phyloP scores from a whole-genome alignment of 345 rosid species.

The Ailanthus altissimus region DNA sequence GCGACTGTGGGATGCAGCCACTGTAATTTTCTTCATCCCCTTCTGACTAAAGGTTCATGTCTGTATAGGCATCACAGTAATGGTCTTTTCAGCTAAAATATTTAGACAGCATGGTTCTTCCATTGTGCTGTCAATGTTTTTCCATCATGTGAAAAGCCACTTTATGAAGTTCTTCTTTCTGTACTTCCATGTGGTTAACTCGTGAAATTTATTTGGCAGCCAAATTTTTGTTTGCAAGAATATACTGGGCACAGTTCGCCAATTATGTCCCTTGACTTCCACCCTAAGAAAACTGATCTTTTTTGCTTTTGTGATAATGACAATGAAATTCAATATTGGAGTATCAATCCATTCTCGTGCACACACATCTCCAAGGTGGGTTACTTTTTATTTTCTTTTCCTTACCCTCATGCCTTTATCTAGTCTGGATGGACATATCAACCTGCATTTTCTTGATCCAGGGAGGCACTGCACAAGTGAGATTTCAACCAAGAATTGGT shows the following conservation, averaged over 20 bases:
- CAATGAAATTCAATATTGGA: conserved; percentile 58
- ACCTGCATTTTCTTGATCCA: conserved; percentile 21
- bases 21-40: conserved; percentile 34
- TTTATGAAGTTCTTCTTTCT: conserved; percentile 5
- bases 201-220: conserved; percentile 40
- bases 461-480: conserved; percentile 62
- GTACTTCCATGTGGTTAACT: conserved; percentile 10
- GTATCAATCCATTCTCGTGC: conserved; percentile 47
- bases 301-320: conserved; percentile 61
- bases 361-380: conserved; percentile 53
- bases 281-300: conserved; percentile 62
- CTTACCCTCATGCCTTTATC: neutral
- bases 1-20: conserved; percentile 66
- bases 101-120: neutral
- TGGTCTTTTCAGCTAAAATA: neutral
- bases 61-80: neutral
- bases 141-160: neutral
- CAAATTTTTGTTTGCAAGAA: conserved; percentile 46
- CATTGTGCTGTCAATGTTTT: neutral
- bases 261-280: conserved; percentile 70
- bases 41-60: neutral
- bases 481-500: conserved; percentile 69
- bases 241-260: conserved; percentile 54
- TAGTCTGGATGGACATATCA: neutral
- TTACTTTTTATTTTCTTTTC: neutral